phyloP scores from a whole-genome alignment of 108 stramenopile genomes.

The Skeletonema grethae region DNA sequence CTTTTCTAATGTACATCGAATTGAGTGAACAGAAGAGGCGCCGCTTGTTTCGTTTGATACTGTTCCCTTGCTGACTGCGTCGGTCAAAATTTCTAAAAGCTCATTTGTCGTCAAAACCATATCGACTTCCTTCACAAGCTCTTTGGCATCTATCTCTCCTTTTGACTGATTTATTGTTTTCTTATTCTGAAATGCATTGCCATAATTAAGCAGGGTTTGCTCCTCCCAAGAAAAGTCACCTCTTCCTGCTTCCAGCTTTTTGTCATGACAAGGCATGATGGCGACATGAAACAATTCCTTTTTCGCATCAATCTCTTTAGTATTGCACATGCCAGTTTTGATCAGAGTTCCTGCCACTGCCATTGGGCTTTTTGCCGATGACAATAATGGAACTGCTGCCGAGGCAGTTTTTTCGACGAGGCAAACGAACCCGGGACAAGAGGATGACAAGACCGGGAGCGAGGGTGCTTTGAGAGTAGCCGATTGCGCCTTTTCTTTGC shows the following conservation, averaged over 20 bases:
- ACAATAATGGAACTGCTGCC: conserved; percentile 80
- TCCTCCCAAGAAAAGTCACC: conserved; percentile 71
- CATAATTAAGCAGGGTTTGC: conserved; percentile 35
- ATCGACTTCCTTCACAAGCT: conserved; percentile 83
- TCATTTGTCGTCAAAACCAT: conserved; percentile 93
- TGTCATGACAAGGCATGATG: conserved; percentile 98
- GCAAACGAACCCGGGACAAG: conserved; percentile 98
- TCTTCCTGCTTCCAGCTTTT: conserved; percentile 97
- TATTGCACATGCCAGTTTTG: conserved; percentile 30
- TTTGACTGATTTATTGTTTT: background rate
- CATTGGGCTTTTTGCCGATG: conserved; percentile 86
- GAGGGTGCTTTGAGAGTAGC: conserved; percentile 11
- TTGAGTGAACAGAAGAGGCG: conserved; percentile 3
- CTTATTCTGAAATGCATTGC: background rate
- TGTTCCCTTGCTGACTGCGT: conserved; percentile 34
- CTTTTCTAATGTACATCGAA: conserved; percentile 9
- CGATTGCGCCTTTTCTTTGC: conserved; percentile 8
- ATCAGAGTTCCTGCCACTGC: conserved; percentile 53
- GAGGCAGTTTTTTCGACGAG: conserved; percentile 96
- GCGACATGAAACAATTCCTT: conserved; percentile 53
- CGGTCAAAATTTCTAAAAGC: conserved; percentile 73
- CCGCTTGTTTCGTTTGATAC: background rate
- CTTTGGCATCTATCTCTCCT: conserved; percentile 1
- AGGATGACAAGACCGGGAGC: conserved; percentile 86
- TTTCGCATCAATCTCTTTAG: background rate